phyloP scores from a whole-genome alignment of 257 asterid species.

The Solanum boliviense region DNA sequence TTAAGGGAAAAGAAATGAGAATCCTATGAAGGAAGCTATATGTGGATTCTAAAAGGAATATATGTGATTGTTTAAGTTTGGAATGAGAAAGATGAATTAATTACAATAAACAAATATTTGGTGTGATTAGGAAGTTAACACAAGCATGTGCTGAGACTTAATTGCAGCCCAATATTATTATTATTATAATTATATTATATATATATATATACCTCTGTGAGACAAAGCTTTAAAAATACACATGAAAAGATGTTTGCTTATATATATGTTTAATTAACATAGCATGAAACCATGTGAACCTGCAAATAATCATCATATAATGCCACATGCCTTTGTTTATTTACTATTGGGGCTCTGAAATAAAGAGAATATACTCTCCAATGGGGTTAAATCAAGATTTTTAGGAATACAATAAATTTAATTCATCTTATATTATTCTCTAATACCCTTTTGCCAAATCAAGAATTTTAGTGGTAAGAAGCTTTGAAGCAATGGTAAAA shows the following conservation, averaged over 20 bases:
- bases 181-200: no score
- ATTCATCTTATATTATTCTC: not conserved
- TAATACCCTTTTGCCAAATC: not conserved
- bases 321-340: constrained; percentile 31
- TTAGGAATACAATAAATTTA: not conserved
- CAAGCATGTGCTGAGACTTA: constrained; percentile 42
- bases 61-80: not conserved
- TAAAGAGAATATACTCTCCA: constrained; percentile 7
- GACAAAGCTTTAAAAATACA: constrained; percentile 16
- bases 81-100: not conserved
- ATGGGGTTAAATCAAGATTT: not conserved
- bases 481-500: not conserved
- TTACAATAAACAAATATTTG: constrained; percentile 10
- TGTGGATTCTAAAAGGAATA: not conserved
- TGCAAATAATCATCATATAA: constrained; percentile 39
- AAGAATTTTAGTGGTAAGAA: not conserved
- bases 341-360: constrained; percentile 2
- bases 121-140: constrained; percentile 26
- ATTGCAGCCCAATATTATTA: constrained; percentile 20
- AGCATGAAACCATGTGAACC: constrained; percentile 34
- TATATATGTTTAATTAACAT: constrained; percentile 17
- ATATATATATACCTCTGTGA: not conserved
- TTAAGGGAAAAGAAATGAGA: not conserved
- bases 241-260: constrained; percentile 21
- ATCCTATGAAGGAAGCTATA: not conserved